Evolutionary conservation across 176 grass and related monocot genomes (phyloP), one percentile per base, ranked within the genome.

Genomic region (Saccharum officinarum): DNA sequence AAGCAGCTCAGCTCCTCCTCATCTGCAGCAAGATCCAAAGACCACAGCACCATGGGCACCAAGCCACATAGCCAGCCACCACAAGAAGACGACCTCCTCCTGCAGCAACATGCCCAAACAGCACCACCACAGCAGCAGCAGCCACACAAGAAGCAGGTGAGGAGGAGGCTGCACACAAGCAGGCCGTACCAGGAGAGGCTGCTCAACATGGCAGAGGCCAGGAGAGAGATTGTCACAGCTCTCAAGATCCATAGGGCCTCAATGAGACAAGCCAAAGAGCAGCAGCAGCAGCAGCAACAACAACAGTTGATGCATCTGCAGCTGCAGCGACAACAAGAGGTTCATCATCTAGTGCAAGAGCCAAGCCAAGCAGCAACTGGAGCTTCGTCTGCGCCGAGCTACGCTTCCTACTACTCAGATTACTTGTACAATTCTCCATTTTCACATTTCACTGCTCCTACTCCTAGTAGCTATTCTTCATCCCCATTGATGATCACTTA

Each of bases 151-250:
- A 99, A 96, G 81, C 96, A 98, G 86, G 90, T 96, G 46, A 95
- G 93, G 73, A 93, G 97, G 83, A 87, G 97, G 88, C 88, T 94
- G 79, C 97, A 99, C 74, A 95, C 97, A 38, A 96, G 91, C 76
- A 86, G 86, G 52, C 97, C 97, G 1, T 99, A 99, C 79, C 93
- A 96, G 84, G 93, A 99, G 79, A 92, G 92, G 71, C 79, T 99
- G 39, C 83, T 99, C 49, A 99, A 99, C 75, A 99, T 99, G 97
- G 97, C 97, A 13, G 97, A 99, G 69, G 97, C 93, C 52, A 87
- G 97, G 86, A 70, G 97, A 76, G 97, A 99, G 92, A 99, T 99
- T 38, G 93, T 96, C 25, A 89, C 88, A 3, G 93, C 97, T 74
- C 91, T 98, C 71, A 99, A 95, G 83, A 87, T 96, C 78, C 97